Evolutionary conservation across 2,329 filamentous ascomycete genomes (phyloP), one percentile per base, ranked within the genome.

Genomic region (Clarireedia homoeocarpa): DNA sequence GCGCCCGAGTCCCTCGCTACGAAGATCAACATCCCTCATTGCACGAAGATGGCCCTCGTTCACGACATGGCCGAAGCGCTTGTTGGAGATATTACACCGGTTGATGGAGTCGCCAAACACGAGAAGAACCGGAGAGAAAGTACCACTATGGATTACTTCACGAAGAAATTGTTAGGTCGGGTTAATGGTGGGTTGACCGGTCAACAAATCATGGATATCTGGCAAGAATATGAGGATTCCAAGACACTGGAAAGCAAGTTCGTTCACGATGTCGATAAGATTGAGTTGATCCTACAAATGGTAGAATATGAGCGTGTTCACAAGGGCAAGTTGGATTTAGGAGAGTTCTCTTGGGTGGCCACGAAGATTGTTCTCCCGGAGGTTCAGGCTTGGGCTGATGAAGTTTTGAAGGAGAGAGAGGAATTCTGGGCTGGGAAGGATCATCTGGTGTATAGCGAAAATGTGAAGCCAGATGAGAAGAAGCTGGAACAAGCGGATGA

Each of bases 31-130:
- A 79, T 96, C 40, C 73, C 80, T 26, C 86, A 85, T 64, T 99
- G 94, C 77, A 92, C 90, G 66, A 89, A 89, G 74, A 96, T 99
- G 91, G 92, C 91, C 26, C 80, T 99, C 36, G 77, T 99, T 46
- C 94, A 99, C 76, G 94, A 99, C 74, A 96, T 99, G 90, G 94
- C 94, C 10, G 94, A 99, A 72, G 80, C 88, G 4, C 77, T 99
- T 1, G 94, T 99, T 15, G 94, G 94, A 57, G 94, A 99, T 74
- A 96, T 99, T 69, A 99, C 94, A 0, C 94, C 94, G 0, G 85
- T 94, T 4, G 94, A 99, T 69, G 83, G 84, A 17, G 83, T 99
- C 0, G 71, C 83, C 54, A 99, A 97, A 73, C 72, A 78, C 2
- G 94, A 99, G 74, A 99, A 99, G 79, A 88, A 78, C 70, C 81